A percentile compares a stretch with the other conserved stretches of the same genome.
phyloP scores from a whole-genome alignment of 768 basidiomycete species.

The Russula foetens region DNA sequence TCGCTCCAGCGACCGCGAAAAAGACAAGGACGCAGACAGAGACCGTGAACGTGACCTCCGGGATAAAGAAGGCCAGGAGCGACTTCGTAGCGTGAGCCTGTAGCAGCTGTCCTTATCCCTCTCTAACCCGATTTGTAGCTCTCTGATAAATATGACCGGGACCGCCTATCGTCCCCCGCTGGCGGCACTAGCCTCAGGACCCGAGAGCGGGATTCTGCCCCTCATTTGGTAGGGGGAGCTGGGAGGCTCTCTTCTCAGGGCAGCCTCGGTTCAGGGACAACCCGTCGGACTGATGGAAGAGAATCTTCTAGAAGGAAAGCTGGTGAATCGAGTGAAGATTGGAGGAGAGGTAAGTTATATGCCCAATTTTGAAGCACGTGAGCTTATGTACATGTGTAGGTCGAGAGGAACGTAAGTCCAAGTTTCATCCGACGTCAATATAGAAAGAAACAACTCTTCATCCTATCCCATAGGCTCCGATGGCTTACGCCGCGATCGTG shows the following conservation, averaged over 20 bases:
- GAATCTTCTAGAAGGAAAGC: conserved; percentile 59
- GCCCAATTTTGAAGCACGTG: conserved; percentile 8
- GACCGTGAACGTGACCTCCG: conserved; percentile 48
- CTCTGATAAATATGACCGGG: conserved; percentile 83
- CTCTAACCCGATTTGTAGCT: conserved; percentile 38
- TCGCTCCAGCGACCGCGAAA: conserved; percentile 51
- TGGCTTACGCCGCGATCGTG: conserved; percentile 49
- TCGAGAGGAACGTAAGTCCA: conserved; percentile 54
- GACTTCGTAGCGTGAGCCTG: conserved; percentile 60
- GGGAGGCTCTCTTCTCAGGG: conserved; percentile 32
- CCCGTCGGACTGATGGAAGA: conserved; percentile 50
- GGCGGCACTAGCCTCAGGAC: conserved; percentile 38
- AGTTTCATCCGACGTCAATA: not conserved
- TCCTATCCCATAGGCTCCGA: conserved; percentile 37
- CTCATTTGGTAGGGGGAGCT: conserved; percentile 44
- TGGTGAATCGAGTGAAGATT: conserved; percentile 73
- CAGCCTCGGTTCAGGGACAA: conserved; percentile 28
- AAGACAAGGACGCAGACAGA: conserved; percentile 34
- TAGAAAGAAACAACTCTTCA: not conserved
- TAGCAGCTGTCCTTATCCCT: conserved; percentile 3
- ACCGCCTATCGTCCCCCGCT: conserved; percentile 53
- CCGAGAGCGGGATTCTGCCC: conserved; percentile 61
- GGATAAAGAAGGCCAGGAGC: conserved; percentile 73
- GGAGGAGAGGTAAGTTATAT: conserved; percentile 62
- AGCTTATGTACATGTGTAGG: conserved; percentile 23